Conservation (phyloP, 306 rosid species). For the Vicia villosa region DNA sequence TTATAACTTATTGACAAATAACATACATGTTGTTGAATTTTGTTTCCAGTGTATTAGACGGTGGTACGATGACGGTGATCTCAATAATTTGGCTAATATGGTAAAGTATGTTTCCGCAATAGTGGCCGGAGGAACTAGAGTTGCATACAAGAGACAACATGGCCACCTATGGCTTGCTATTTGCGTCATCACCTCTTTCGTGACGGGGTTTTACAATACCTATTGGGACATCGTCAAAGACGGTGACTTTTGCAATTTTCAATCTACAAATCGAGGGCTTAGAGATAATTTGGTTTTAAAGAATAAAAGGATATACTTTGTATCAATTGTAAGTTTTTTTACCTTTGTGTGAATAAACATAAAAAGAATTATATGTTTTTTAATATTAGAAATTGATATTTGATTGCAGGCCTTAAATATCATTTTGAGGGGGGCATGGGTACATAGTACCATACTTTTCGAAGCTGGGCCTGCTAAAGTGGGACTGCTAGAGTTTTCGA, state of each 20-base stretch:
- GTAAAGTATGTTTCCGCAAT: constrained; percentile 97
- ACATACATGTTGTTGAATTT: no score
- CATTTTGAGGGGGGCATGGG: constrained; percentile 85
- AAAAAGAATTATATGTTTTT: neutral
- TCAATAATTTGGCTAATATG: constrained; percentile 53
- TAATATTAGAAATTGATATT: constrained; percentile 8
- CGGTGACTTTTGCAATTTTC: constrained; percentile 72
- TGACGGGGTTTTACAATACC: no score
- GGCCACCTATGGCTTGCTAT: constrained; percentile 56
- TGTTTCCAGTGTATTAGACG: no score
- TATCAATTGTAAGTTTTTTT: constrained; percentile 64
- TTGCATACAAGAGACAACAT: constrained; percentile 53
- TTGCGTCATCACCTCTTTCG: constrained; percentile 64
- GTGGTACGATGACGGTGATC: no score
- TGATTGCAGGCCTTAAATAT: constrained; percentile 69
- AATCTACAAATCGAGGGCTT: constrained; percentile 75
- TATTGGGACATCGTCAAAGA: constrained; percentile 94
- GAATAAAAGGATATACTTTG: constrained; percentile 69
- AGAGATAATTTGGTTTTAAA: constrained; percentile 78
- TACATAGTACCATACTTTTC: constrained; percentile 58
- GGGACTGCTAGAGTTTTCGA: neutral
- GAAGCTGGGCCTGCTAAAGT: constrained; percentile 42
- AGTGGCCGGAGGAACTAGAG: constrained; percentile 89
- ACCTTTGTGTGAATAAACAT: neutral
- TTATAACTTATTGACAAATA: no score